Evolutionary conservation across 2,329 filamentous ascomycete genomes (phyloP), one percentile per base, ranked within the genome.

Genomic region (Sarocladium oryzae): DNA sequence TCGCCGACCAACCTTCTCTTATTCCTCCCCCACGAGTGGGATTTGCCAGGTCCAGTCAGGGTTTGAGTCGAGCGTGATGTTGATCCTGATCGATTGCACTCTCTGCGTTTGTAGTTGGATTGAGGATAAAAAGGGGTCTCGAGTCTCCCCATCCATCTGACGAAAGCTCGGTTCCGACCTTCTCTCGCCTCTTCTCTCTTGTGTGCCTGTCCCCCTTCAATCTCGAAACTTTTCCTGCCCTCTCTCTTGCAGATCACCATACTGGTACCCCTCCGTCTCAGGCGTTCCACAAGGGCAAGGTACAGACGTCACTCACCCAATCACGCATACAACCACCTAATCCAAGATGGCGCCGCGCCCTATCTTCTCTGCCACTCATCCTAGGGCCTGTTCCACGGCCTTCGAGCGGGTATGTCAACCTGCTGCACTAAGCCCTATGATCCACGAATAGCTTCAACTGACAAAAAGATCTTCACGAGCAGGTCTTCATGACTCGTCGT

Each of bases 401-500:
- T 99, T 97, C 73, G 93, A 99, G 76, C 79, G 92, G 69, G 92
- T 95, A 76, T 9, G 30, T 32, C 28, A 21, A 13, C 20, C 13
- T 13, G 11, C n/a, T 16, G 16, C 33, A 36, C 5, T 36, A n/a
- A 8, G n/a, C 7, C 13, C 21, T 21, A 21, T 13, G 4, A 40
- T 20, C 18, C 21, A 18, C n/a, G 36, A 40, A 40, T 40, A 40
- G 18, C 23, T 16, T 41, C 21, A 24, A 16, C 49, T 37, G 26
- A 24, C 37, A 23, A 40, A 20, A 10, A 7, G 7, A 6, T 21
- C 7, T 40, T 7, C 18, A n/a, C 32, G 20, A 51, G 36, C 58
- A 93, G 88, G 91, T 97, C 57, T 97, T 99, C 69, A 96, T 97
- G 92, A 96, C 91, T 60, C 86, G 89, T 59, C 81, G 81, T 60